These are phyloP conservation scores for Oryza rufipogon DNA, from an alignment of 176 grass and related monocot species.

Conservation along the genomic window DNA sequence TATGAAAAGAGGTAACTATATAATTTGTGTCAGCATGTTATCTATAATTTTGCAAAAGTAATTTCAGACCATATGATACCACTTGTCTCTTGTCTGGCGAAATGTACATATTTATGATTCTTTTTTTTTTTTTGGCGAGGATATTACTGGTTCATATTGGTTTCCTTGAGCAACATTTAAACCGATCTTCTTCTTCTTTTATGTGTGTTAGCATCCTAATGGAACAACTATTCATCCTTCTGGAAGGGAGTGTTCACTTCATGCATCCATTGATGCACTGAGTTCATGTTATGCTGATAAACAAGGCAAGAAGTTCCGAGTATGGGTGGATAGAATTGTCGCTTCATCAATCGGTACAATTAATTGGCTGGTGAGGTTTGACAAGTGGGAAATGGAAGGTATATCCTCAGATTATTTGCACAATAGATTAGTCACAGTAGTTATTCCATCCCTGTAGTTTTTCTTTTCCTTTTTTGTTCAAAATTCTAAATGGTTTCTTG, in stretches of 20 bases:
- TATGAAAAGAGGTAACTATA: slow-evolving; percentile 6
- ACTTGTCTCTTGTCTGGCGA: neutral
- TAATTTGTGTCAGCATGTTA: neutral
- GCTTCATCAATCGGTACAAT: slow-evolving; percentile 56
- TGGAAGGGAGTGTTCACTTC: slow-evolving; percentile 66
- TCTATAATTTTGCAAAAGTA: neutral
- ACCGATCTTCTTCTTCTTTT: slow-evolving; percentile 23
- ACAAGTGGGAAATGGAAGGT: slow-evolving; percentile 90
- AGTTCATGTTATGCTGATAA: slow-evolving; percentile 69
- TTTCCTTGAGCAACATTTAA: slow-evolving; percentile 29
- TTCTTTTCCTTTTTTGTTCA: neutral
- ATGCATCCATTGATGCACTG: slow-evolving; percentile 58
- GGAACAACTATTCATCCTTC: slow-evolving; percentile 73
- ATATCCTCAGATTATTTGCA: slow-evolving; percentile 19
- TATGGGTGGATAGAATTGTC: slow-evolving; percentile 84
- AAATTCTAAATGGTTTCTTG: slow-evolving; percentile 5
- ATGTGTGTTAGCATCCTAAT: slow-evolving; percentile 54
- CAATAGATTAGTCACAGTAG: neutral
- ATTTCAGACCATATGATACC: neutral
- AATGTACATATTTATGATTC: neutral
- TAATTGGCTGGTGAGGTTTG: slow-evolving; percentile 83
- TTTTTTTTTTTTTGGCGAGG: neutral
- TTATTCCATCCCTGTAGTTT: neutral
- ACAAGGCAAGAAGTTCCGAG: slow-evolving; percentile 58
- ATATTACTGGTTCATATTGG: neutral